Evolutionary conservation across 805 yeast genomes (phyloP), one percentile per base, ranked within the genome.

Genomic region (Tanozyma kutaoensis): DNA sequence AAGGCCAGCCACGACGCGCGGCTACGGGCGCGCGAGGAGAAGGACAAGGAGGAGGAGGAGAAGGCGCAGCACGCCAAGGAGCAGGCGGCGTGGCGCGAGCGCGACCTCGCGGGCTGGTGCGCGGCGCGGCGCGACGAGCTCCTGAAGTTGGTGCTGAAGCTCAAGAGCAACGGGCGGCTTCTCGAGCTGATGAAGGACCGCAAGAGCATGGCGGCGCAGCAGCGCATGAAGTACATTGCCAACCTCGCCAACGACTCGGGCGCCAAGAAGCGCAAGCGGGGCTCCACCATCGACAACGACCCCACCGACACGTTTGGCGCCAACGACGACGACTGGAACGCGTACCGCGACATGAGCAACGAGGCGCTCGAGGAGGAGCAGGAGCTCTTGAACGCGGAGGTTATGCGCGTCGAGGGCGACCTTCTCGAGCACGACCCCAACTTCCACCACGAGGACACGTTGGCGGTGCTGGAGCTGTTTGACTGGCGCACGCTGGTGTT

Each of bases 231-330:
- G 47, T 76, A 72, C 36, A 74, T 88, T 27, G 93, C 96, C 0
- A 76, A 80, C 9, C 62, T 88, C 34, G 96, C 95, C 0, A 63
- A 75, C 25, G 91, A 80, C 40, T 58, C 72, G 17, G 66, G 63
- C 21, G 45, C 55, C 8, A 61, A 77, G 41, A 55, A 53, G 33
- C 55, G 64, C 32, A 45, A 59, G 27, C 46, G 63, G 22, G 50
- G 51, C 29, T 70, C 75, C 1, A 72, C 85, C 1, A 76, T 80
- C 19, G 95, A 82, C 43, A 82, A 81, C 38, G 96, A 84, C 48
- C 93, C 93, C 11, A 82, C 74, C 41, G 97, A 88, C 51, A 81
- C 86, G 0, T 86, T 88, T 52, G 97, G 96, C 30, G 86, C 95
- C 2, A 75, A 84, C 43, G 97, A 88, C 46, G 94, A 80, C 30